A percentile compares a stretch with the other conserved stretches of the same genome.
phyloP scores from a whole-genome alignment of 2,329 filamentous ascomycete species.

The Sporothrix inflata region DNA sequence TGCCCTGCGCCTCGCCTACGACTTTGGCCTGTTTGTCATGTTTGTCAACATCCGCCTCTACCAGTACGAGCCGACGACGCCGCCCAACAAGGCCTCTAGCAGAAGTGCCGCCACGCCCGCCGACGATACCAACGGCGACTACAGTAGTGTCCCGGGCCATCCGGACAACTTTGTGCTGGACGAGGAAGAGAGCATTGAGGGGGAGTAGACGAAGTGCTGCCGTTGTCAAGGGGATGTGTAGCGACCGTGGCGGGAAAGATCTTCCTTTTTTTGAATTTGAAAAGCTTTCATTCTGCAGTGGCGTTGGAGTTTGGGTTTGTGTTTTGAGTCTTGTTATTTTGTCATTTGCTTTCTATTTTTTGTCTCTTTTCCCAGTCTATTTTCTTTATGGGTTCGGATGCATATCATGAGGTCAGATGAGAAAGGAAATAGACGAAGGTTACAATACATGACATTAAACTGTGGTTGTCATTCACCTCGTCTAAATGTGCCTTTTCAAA shows the following conservation, averaged over 20 bases:
- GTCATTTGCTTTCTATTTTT: background rate
- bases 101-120: constrained; percentile 65
- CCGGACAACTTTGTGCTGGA: constrained; percentile 29
- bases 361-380: background rate
- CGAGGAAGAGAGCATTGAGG: constrained; percentile 31
- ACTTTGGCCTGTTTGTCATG: constrained; percentile 60
- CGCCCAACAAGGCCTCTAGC: constrained; percentile 70
- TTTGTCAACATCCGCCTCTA: constrained; percentile 62
- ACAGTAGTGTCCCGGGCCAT: constrained; percentile 29
- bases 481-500: background rate
- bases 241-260: no score
- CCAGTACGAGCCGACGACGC: constrained; percentile 56
- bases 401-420: background rate
- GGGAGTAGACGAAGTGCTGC: background rate
- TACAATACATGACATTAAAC: background rate
- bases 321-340: background rate
- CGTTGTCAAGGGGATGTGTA: no score
- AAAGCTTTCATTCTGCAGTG: background rate
- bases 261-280: no score
- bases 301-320: background rate
- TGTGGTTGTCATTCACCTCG: background rate
- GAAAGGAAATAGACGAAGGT: background rate
- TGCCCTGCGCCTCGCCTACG: constrained; percentile 57
- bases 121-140: constrained; percentile 54
- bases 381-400: background rate